Conservation (phyloP, 306 rosid species). For the Casuarina equisetifolia region DNA sequence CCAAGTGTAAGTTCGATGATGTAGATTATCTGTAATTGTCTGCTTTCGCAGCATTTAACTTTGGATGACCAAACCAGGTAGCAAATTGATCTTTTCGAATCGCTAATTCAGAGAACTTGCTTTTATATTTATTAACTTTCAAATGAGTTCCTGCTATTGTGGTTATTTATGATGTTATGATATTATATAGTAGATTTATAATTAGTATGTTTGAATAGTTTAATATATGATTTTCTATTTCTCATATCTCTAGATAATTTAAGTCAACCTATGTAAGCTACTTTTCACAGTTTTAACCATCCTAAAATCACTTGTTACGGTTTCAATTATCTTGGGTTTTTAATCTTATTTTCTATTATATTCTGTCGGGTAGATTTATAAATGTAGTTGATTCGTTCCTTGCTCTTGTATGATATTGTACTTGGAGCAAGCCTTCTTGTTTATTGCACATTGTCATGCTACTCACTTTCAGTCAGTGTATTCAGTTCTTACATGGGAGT, state of each 20-base stretch:
- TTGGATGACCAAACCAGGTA: not conserved
- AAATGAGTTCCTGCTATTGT: too few relatives aligned
- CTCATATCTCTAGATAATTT: too few relatives aligned
- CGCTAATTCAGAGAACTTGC: not conserved
- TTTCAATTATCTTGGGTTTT: too few relatives aligned
- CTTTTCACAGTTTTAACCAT: too few relatives aligned
- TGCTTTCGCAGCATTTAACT: not conserved
- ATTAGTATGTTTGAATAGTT: too few relatives aligned
- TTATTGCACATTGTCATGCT: not conserved
- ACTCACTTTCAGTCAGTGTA: not conserved
- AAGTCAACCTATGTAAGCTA: too few relatives aligned
- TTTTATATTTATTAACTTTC: not conserved
- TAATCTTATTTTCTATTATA: too few relatives aligned
- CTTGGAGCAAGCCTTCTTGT: not conserved
- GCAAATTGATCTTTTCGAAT: not conserved
- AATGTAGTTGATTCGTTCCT: not conserved
- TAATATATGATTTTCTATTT: too few relatives aligned
- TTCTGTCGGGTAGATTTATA: too few relatives aligned
- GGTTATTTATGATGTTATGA: too few relatives aligned
- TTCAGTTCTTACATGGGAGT: not conserved
- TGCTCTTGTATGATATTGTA: not conserved
- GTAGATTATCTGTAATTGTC: not conserved
- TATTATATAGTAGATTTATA: too few relatives aligned
- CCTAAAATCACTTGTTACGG: too few relatives aligned
- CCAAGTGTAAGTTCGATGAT: not conserved